These are phyloP conservation scores for Ophiostoma pallidulum DNA, from an alignment of 2,329 filamentous ascomycete genomes.

Conservation along the genomic window DNA sequence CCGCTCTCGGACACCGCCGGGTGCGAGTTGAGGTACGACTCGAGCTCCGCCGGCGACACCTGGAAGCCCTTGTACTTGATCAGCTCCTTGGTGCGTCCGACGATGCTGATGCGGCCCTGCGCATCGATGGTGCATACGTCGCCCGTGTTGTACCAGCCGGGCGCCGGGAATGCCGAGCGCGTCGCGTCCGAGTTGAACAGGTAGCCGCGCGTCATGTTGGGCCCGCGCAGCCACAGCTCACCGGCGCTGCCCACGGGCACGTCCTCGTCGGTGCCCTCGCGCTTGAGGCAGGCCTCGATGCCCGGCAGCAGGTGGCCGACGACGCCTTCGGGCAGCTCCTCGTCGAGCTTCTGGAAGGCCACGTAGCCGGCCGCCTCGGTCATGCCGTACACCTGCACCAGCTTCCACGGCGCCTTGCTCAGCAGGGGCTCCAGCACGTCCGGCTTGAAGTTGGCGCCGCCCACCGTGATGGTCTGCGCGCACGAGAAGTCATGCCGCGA, in stretches of 20 bases:
- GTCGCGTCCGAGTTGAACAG: conserved; percentile 30
- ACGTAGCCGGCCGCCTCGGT: conserved; percentile 35
- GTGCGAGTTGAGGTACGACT: conserved; percentile 27
- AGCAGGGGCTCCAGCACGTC: conserved; percentile 26
- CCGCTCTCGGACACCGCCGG: conserved; percentile 28
- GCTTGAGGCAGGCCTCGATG: conserved; percentile 30
- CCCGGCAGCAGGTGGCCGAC: conserved; percentile 30
- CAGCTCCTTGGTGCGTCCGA: conserved; percentile 31
- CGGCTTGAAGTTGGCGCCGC: conserved; percentile 27
- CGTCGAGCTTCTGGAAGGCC: conserved; percentile 29
- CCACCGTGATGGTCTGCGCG: conserved; percentile 28
- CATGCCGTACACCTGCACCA: conserved; percentile 37
- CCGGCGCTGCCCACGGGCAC: conserved; percentile 17
- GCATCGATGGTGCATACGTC: conserved; percentile 32
- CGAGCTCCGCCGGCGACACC: conserved; percentile 29
- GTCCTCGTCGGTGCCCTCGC: conserved; percentile 24
- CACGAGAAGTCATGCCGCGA: conserved; percentile 28
- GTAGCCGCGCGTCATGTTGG: conserved; percentile 35
- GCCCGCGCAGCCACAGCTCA: conserved; percentile 33
- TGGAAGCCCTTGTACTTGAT: conserved; percentile 36
- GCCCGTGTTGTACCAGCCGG: conserved; percentile 36
- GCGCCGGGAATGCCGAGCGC: conserved; percentile 26
- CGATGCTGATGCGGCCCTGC: conserved; percentile 25
- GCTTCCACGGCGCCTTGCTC: conserved; percentile 26
- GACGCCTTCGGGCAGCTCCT: conserved; percentile 24